Conservation (phyloP, 2,329 filamentous ascomycete species). For the Trichoderma sp. region DNA sequence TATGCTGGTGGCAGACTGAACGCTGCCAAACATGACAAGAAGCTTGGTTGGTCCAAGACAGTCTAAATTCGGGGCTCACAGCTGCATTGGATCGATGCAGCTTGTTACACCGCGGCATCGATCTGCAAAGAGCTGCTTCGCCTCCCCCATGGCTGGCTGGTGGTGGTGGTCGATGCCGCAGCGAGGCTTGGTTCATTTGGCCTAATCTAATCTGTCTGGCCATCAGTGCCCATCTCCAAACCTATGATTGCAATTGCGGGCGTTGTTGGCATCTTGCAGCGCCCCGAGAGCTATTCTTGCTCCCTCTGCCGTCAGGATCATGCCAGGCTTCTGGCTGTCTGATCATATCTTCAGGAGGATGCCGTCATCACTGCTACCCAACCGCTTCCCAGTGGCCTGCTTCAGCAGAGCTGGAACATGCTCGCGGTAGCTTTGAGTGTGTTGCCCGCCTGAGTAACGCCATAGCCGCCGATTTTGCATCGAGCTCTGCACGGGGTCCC, state of each 20-base stretch:
- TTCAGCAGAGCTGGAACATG: neutral
- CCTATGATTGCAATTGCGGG: neutral
- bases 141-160: conserved; percentile 22
- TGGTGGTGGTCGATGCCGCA: neutral
- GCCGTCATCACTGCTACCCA: conserved; percentile 18
- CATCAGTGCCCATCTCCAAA: neutral
- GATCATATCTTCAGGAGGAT: neutral
- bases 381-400: conserved; percentile 11
- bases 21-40: neutral
- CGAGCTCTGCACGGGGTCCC: neutral
- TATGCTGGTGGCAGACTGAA: neutral
- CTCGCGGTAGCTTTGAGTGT: neutral
- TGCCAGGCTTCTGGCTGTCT: conserved; percentile 11
- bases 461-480: conserved; percentile 10
- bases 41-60: neutral
- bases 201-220: conserved; percentile 3
- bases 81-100: conserved; percentile 12
- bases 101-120: conserved; percentile 26
- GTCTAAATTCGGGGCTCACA: conserved; percentile 13
- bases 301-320: conserved; percentile 1
- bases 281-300: conserved; percentile 11
- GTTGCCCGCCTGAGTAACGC: conserved; percentile 5
- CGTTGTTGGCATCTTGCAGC: neutral
- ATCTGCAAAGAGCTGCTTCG: conserved; percentile 27
- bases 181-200: conserved; percentile 16